Percentiles rank a stretch among this genome's conserved stretches.
These are phyloP conservation scores for Chrysoporthe cubensis DNA, from an alignment of 2,329 filamentous ascomycete species.

Conservation along the genomic window DNA sequence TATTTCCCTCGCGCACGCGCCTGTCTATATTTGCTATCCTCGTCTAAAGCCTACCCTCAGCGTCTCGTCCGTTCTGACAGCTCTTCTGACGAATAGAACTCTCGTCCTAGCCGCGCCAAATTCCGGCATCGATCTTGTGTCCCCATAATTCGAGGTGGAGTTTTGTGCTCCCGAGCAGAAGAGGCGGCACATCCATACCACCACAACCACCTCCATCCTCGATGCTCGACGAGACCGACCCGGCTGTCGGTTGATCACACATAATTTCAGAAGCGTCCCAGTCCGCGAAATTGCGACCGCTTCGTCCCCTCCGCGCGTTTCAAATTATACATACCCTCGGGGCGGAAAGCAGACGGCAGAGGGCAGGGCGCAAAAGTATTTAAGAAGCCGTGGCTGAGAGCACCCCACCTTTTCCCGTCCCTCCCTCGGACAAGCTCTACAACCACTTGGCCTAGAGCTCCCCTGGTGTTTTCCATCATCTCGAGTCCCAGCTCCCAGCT, in stretches of 20 bases:
- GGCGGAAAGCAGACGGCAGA: constrained; percentile 33
- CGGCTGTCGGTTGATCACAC: constrained; percentile 27
- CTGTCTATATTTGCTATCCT: constrained; percentile 24
- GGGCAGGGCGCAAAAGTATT: constrained; percentile 44
- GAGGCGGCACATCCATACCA: constrained; percentile 36
- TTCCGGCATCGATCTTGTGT: constrained; percentile 41
- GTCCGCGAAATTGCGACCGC: constrained; percentile 23
- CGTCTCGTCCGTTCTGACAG: constrained; percentile 28
- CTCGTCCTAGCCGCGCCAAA: constrained; percentile 30
- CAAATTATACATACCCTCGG: constrained; percentile 21
- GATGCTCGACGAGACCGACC: constrained; percentile 27
- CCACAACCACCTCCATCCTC: constrained; percentile 25
- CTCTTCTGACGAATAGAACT: constrained; percentile 30
- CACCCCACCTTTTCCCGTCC: constrained; percentile 36
- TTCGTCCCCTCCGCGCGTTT: constrained; percentile 24
- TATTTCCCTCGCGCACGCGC: constrained; percentile 22
- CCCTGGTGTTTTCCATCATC: constrained; percentile 1
- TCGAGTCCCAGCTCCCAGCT: constrained; percentile 19
- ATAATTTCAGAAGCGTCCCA: constrained; percentile 26
- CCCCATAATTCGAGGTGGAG: constrained; percentile 39
- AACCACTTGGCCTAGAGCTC: constrained; percentile 24
- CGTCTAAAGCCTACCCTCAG: constrained; percentile 25
- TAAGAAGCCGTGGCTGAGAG: constrained; percentile 42
- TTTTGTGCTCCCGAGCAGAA: constrained; percentile 29
- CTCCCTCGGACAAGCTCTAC: constrained; percentile 31